These are phyloP conservation scores for Hevea brasiliensis DNA, from an alignment of 345 rosid genomes.

Conservation along the genomic window DNA sequence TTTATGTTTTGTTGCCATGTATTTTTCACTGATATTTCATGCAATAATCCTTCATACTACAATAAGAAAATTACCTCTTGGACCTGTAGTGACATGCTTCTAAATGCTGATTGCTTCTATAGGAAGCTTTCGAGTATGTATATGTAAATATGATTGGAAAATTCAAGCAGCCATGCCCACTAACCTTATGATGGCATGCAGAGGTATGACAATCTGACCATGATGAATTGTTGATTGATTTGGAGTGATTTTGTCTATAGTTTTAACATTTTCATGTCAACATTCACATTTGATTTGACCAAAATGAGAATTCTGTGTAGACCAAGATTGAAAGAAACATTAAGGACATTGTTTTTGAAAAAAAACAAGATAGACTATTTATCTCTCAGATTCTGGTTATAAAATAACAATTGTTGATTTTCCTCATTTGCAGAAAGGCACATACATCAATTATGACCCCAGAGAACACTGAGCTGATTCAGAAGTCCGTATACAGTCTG, in stretches of 20 bases:
- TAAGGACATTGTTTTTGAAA: neutral
- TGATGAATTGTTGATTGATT: neutral
- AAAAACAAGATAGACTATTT: neutral
- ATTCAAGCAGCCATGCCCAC: no score
- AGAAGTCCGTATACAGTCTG: conserved; percentile 79
- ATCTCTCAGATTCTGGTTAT: neutral
- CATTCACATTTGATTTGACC: neutral
- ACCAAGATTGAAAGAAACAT: neutral
- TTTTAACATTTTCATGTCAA: neutral
- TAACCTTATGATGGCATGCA: neutral
- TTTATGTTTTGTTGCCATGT: neutral
- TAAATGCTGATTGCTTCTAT: neutral
- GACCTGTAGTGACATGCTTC: neutral
- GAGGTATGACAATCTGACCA: neutral
- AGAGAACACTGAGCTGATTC: conserved; percentile 83
- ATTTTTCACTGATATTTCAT: neutral
- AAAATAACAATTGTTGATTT: neutral
- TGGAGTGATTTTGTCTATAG: neutral
- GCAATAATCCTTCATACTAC: neutral
- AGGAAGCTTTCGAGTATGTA: neutral
- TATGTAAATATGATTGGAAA: neutral
- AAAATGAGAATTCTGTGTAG: neutral
- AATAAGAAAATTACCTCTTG: neutral
- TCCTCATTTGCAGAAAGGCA: conserved; percentile 21
- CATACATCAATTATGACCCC: conserved; percentile 86